Base-by-base conservation (phyloP, 2,329 filamentous ascomycete genomes). In the Colletotrichum destructivum region DNA sequence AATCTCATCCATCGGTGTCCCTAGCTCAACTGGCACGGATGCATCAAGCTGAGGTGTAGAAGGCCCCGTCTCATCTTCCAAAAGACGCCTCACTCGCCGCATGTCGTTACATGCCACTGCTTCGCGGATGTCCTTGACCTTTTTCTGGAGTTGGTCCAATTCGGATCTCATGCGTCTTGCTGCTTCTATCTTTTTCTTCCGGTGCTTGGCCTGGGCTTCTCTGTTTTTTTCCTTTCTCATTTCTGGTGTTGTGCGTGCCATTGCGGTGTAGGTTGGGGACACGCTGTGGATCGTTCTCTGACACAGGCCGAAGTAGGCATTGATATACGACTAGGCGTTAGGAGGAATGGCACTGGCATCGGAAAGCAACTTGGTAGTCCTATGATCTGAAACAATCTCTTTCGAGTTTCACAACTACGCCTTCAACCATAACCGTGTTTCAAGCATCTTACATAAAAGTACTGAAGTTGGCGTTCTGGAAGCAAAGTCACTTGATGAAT, bases 41-140 rank as follows among this genome's bases (percentile, higher is more conserved):
- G 51, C 12, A 54, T 31, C 51, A 16, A 31, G 51, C 51, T 31
- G 51, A 31, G 51, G 51, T 31, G 23, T 54, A 13, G 51, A 31
- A 54, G 51, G 13, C 4, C n/a, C 21, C 23, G 9, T 54, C 51
- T 54, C 51, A 15, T 31, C 23, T 31, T 26, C 21, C 51, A 54
- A 21, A 31, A 54, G 12, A 54, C 15, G 26, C 15, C 26, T 31
- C 51, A 54, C 12, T 54, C 23, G 51, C 21, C 26, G 51, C 51
- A 54, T 54, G 51, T 54, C 51, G 51, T 54, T 54, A 31, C 51
- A 15, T 26, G 51, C 51, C 51, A 31, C 26, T 9, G 51, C 51
- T 15, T 54, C 51, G 15, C 51, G 51, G 51, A 54, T 31, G 12
- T 54, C 51, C 23, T 16, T 9, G 1, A 54, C 1, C 26, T 31